These are phyloP conservation scores for Sporothrix brasiliensis DNA, from an alignment of 2,329 filamentous ascomycete species.

Conservation along the genomic window DNA sequence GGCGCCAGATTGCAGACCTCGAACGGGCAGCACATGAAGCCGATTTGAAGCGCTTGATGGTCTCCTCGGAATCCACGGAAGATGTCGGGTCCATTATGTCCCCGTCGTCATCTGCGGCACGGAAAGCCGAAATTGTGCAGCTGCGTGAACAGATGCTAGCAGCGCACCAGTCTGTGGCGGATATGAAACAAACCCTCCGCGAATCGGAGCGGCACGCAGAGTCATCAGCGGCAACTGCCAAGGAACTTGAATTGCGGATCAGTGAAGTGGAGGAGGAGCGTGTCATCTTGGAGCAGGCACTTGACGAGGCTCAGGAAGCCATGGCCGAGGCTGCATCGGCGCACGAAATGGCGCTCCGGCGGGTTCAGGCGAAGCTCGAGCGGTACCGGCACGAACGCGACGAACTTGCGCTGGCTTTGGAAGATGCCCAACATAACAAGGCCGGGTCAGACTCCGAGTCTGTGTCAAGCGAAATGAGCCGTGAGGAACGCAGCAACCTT, in stretches of 20 bases:
- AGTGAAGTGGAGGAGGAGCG: constrained; percentile 63
- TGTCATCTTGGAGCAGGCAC: constrained; percentile 59
- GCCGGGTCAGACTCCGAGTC: constrained; percentile 31
- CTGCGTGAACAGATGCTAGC: constrained; percentile 64
- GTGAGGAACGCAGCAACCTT: constrained; percentile 61
- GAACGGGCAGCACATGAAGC: constrained; percentile 69
- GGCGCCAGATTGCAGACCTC: constrained; percentile 66
- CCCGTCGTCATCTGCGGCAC: constrained; percentile 39
- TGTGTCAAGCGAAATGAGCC: constrained; percentile 46
- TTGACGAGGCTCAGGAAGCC: constrained; percentile 58
- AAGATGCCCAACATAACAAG: constrained; percentile 40
- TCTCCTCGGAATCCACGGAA: constrained; percentile 49
- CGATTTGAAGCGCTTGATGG: constrained; percentile 54
- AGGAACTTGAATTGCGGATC: constrained; percentile 58
- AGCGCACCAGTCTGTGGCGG: constrained; percentile 62
- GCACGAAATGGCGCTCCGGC: constrained; percentile 50
- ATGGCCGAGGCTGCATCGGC: constrained; percentile 52
- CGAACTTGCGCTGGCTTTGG: constrained; percentile 43
- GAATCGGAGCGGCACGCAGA: constrained; percentile 55
- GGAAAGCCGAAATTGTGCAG: constrained; percentile 60
- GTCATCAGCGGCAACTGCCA: constrained; percentile 40
- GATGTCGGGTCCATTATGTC: constrained; percentile 48
- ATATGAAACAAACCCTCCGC: constrained; percentile 54
- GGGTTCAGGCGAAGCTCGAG: constrained; percentile 54
- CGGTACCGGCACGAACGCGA: constrained; percentile 56